Evolutionary conservation across 208 protist species (phyloP), one percentile per base, ranked within the genome.

Genomic region (Spironucleus salmonicida): DNA sequence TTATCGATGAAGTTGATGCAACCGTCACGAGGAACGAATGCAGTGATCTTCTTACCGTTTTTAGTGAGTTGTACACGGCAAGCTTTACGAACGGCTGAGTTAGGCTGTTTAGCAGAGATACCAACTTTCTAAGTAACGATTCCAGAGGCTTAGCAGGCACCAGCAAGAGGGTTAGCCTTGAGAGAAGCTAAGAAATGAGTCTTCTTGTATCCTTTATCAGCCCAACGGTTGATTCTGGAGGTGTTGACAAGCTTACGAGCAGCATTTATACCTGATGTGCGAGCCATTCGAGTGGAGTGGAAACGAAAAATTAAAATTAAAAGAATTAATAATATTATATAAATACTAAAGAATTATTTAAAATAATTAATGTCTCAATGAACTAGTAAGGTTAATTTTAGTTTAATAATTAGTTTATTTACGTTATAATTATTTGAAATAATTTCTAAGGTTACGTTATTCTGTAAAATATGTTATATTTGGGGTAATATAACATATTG

Each of bases 1-100:
- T 98, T 95, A 84, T 98, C 93, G 75, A 98, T 89, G 82, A 94
- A 98, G 88, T 95, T 93, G 19, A 98, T 87, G 84, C 90, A 95
- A 93, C 96, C 96, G 86, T 99, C 96, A 67, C 89, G 86, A 77
- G 96, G 96, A 59, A 98, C 95, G 90, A 98, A 99, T 75, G 94
- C 94, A 74, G 95, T 92, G 85, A 99, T 95, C 84, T 96, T 97
- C 91, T 99, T 99, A 82, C 93, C 92, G 91, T 99, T 99, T 91
- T 99, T 99, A 88, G 97, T 97, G 59, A 99, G 91, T 89, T 98
- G 94, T 75, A 98, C 95, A 87, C 95, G 92, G 62, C 98, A 94
- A 86, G 94, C 97, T 88, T 99, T 99, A 90, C 96, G 94, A 84
- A 98, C 96, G 75, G 95, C 96, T 82, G 95, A 98, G 93, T 99